Evolutionary conservation across 1,284 basidiomycete genomes (phyloP).

Genomic region (Ganoderma multipileum): DNA sequence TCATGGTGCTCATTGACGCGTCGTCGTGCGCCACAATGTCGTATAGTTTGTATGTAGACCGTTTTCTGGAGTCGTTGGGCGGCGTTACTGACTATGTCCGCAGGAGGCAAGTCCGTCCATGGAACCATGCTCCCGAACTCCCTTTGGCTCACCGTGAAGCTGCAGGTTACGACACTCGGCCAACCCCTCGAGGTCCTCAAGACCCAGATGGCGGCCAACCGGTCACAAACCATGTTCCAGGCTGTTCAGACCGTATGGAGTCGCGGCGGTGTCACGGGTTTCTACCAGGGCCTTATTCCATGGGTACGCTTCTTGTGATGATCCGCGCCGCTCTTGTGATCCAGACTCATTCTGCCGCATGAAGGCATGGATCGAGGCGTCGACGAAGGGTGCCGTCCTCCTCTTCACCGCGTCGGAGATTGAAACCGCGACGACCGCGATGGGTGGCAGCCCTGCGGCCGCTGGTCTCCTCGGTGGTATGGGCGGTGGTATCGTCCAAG

Average conservation of each 20-base stretch:
- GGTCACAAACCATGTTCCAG: constrained; percentile 88
- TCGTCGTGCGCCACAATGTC: constrained; percentile 16
- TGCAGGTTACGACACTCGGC: constrained; percentile 93
- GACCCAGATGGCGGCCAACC: constrained; percentile 98
- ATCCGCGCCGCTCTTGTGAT: constrained; percentile 6
- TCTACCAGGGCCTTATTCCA: constrained; percentile 99
- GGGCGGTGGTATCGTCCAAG: constrained; percentile 97
- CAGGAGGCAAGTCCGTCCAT: constrained; percentile 53
- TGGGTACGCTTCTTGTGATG: constrained; percentile 71
- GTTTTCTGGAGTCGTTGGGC: background rate
- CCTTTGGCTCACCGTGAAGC: background rate
- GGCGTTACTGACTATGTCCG: constrained; percentile 29
- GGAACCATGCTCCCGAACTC: too few relatives aligned
- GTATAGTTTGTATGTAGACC: constrained; percentile 63
- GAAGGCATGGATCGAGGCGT: constrained; percentile 99
- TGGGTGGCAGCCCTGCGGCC: constrained; percentile 82
- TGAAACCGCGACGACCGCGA: constrained; percentile 69
- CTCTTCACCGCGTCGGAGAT: constrained; percentile 97
- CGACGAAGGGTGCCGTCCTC: constrained; percentile 96
- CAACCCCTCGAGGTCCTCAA: constrained; percentile 99
- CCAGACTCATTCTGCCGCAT: constrained; percentile 19
- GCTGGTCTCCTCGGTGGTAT: constrained; percentile 96
- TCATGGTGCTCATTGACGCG: constrained; percentile 21
- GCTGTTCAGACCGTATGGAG: constrained; percentile 90
- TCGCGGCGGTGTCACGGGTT: constrained; percentile 89